Conservation (phyloP, 202 grass and related monocot species). For the Elaeis oleifera region DNA sequence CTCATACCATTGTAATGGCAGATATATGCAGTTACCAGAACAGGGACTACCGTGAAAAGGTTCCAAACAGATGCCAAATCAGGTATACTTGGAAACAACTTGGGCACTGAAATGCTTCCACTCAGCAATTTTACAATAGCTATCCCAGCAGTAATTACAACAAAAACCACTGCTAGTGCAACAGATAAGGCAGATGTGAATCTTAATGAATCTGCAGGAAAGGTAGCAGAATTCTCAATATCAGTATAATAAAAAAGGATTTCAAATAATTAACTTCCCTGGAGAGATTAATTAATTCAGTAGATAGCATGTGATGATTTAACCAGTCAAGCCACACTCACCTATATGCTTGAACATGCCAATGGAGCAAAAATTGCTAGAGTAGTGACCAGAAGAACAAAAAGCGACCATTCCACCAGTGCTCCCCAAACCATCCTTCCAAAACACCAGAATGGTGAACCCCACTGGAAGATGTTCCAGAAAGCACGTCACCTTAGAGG, state of each 20-base stretch:
- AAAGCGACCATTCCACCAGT: slow-evolving; percentile 94
- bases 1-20: slow-evolving; percentile 87
- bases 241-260: slow-evolving; percentile 4
- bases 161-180: slow-evolving; percentile 72
- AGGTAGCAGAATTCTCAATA: slow-evolving; percentile 1
- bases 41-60: slow-evolving; percentile 80
- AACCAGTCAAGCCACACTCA: slow-evolving; percentile 10
- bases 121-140: slow-evolving; percentile 74
- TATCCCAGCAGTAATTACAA: slow-evolving; percentile 88
- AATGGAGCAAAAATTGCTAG: slow-evolving; percentile 62
- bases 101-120: slow-evolving; percentile 72
- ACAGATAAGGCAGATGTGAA: slow-evolving; percentile 87
- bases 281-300: too few species aligned
- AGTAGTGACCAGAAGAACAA: slow-evolving; percentile 61
- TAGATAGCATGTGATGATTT: too few species aligned
- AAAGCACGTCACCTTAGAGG: slow-evolving; percentile 71
- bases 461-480: slow-evolving; percentile 61
- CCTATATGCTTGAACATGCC: slow-evolving; percentile 72
- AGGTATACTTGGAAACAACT: slow-evolving; percentile 66
- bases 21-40: slow-evolving; percentile 89
- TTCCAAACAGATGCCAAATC: slow-evolving; percentile 84
- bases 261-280: neutral
- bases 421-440: slow-evolving; percentile 84
- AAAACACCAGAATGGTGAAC: slow-evolving; percentile 74
- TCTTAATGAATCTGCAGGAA: slow-evolving; percentile 81